Evolutionary conservation across 2,329 filamentous ascomycete genomes (phyloP), one percentile per base, ranked within the genome.

Genomic region (Pseudopithomyces maydicus): DNA sequence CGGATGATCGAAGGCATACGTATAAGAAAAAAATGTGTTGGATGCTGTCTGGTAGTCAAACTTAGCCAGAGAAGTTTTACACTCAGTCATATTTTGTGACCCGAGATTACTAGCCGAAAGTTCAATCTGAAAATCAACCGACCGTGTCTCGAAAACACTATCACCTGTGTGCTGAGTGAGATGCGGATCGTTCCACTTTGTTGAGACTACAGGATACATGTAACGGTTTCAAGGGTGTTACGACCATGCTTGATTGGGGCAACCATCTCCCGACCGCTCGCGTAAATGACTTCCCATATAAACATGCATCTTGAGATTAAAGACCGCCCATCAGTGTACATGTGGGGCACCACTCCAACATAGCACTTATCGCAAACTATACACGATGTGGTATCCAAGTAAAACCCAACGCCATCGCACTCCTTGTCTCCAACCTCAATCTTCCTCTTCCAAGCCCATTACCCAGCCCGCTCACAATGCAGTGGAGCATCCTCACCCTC

Each of bases 261-360:
- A 6, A 8, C n/a, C 38, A 51, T 51, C 48, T 51, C 48, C 48
- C 48, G 48, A 41, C 6, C 48, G 23, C 38, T 42, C 48, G 48
- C 48, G 36, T 51, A 51, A 51, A 51, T 51, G 48, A 42, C 48
- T 43, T 33, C 7, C 23, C 26, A 51, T 51, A 38, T 51, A 22
- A 51, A 51, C 38, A 43, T 51, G 48, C 48, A 51, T 14, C 11
- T 20, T 51, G 38, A 51, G 36, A 51, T 51, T 51, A 51, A 51
- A 35, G 8, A 8, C 20, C 17, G 23, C 38, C 19, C 35, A 29
- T 42, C n/a, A 47, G 44, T 23, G 33, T 11, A 17, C 11, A 51
- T 35, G 48, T 51, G 48, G 48, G 48, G 48, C 48, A 51, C 48
- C 48, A 33, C n/a, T 36, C 48, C 48, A 51, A 42, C 48, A 33